Evolutionary conservation across 768 basidiomycete species (phyloP).

Genomic region (Cyclocybe aegerita): DNA sequence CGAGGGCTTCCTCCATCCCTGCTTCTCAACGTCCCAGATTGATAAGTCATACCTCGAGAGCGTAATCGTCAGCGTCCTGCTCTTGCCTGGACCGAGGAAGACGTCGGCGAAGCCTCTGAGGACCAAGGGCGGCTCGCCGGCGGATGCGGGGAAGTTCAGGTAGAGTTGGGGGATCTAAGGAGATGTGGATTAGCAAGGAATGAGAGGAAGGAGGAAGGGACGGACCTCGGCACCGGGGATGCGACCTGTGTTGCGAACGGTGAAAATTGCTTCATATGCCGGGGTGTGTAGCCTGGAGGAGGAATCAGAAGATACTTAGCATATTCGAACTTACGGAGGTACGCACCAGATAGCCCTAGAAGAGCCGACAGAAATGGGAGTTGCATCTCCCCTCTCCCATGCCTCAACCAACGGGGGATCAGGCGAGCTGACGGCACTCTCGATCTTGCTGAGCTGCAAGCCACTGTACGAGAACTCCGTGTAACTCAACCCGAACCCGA

Average conservation of each 20-base stretch:
- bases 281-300: slow-evolving; percentile 53
- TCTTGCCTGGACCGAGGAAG: slow-evolving; percentile 44
- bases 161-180: slow-evolving; percentile 70
- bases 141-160: slow-evolving; percentile 58
- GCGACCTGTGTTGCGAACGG: slow-evolving; percentile 60
- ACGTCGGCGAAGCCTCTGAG: slow-evolving; percentile 68
- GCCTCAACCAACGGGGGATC: slow-evolving; percentile 30
- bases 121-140: slow-evolving; percentile 67
- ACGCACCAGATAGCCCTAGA: slow-evolving; percentile 50
- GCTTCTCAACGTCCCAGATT: slow-evolving; percentile 69
- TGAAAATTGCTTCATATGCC: slow-evolving; percentile 57
- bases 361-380: slow-evolving; percentile 53
- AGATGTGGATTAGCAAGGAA: not conserved
- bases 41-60: slow-evolving; percentile 68
- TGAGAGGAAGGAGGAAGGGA: not conserved
- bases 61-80: slow-evolving; percentile 44
- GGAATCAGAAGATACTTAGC: no score
- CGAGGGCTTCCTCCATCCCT: slow-evolving; percentile 69
- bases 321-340: no score
- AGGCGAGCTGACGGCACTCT: slow-evolving; percentile 31
- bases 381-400: slow-evolving; percentile 59
- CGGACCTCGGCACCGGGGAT: slow-evolving; percentile 61
- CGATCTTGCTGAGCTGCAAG: slow-evolving; percentile 45
- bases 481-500: slow-evolving; percentile 87
- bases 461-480: slow-evolving; percentile 71